Evolutionary conservation across 2,329 filamentous ascomycete genomes (phyloP), one percentile per base, ranked within the genome.

Genomic region (Moelleriella libera): DNA sequence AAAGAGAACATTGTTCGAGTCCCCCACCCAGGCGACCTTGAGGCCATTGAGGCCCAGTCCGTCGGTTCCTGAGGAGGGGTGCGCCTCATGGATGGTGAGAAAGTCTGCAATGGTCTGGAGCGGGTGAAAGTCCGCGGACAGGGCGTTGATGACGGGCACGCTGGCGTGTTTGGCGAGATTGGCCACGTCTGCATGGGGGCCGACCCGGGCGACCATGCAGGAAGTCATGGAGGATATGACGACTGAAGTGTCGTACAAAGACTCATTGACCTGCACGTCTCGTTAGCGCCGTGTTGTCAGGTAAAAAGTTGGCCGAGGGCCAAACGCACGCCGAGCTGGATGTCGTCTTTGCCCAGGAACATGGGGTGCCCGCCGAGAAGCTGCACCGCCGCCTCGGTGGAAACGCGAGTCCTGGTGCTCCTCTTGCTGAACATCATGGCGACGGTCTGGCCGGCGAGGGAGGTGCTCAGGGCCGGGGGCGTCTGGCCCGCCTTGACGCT

Each of bases 381-480:
- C n/a, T 83, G 78, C 39, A 96, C 82, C 10, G 92, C 92, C 6
- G 84, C 84, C 70, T 98, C 92, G 2, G 89, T 96, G 2, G 88
- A 95, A 32, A 98, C 83, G 52, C 92, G 82, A 10, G 92, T 98
- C 50, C 92, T 80, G 10, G 92, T 98, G 58, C 85, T 94, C 55
- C 89, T 82, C 70, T 98, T 98, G 74, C 77, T 94, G 72, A 98
- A 98, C 74, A 94, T 87, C 81, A 98, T 84, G 54, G 92, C 90
- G 32, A 98, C 78, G 0, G 88, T 89, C 65, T 87, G 80, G 46
- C 87, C 85, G 1, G 76, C 67, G 52, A 98, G 68, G 9, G 77
- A 70, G 41, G 74, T 72, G 47, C 74, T 68, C 47, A 94, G 68
- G 42, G 72, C 68, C 45, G 69, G 63, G 3, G 83, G 78, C 14